phyloP scores from a whole-genome alignment of 495 filamentous ascomycete genomes.

The Halenospora varia region DNA sequence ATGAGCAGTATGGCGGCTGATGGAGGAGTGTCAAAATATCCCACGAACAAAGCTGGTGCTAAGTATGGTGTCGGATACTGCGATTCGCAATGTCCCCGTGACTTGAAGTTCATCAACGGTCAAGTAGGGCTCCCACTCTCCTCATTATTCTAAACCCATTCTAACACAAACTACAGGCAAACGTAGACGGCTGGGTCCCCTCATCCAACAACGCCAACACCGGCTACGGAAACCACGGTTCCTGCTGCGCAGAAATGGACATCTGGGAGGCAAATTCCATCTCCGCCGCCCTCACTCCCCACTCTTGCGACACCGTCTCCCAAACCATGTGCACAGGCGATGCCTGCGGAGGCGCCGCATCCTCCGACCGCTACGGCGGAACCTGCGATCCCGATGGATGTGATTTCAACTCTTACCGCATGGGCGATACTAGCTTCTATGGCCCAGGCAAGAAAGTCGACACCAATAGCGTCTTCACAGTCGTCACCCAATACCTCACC shows the following conservation, averaged over 20 bases:
- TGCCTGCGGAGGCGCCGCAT: constrained; percentile 26
- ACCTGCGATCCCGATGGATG: constrained; percentile 74
- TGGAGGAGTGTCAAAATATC: constrained; percentile 49
- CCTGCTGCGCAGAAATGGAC: constrained; percentile 21
- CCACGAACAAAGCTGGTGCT: constrained; percentile 62
- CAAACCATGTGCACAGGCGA: constrained; percentile 19
- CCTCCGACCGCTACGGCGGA: constrained; percentile 38
- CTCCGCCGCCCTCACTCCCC: constrained; percentile 58
- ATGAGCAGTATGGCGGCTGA: constrained; percentile 60
- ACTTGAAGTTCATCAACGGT: constrained; percentile 65
- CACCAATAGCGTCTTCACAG: constrained; percentile 55
- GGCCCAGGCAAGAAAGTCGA: constrained; percentile 53
- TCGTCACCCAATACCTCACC: constrained; percentile 69
- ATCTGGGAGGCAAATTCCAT: constrained; percentile 41
- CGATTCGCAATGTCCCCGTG: constrained; percentile 64
- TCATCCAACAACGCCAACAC: constrained; percentile 45
- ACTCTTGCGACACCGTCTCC: constrained; percentile 32
- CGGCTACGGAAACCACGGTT: constrained; percentile 52
- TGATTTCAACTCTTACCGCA: constrained; percentile 66
- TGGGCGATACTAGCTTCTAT: constrained; percentile 56
- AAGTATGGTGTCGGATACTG: constrained; percentile 70
- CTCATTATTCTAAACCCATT: constrained; percentile 20
- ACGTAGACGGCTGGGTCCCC: constrained; percentile 46
- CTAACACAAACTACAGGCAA: constrained; percentile 37
- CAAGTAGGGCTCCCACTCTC: constrained; percentile 28